A percentile compares a stretch with the other conserved stretches of the same genome.
Conservation (phyloP, 306 rosid species). For the Acmispon strigosus region DNA sequence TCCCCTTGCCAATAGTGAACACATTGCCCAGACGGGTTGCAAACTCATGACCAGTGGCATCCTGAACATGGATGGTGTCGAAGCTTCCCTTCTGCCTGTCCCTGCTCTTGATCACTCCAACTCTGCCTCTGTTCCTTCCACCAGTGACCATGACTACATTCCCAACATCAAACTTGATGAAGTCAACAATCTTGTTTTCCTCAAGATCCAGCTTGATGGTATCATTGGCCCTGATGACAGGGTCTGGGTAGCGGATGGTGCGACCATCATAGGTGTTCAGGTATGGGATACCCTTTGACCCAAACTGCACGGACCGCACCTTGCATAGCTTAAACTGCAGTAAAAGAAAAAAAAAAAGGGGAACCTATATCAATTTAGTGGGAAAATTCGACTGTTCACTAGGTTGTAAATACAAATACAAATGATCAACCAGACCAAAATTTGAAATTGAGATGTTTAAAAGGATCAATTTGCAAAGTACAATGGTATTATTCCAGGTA, state of each 20-base stretch:
- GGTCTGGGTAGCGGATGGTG: slow-evolving; percentile 89
- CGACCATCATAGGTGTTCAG: slow-evolving; percentile 82
- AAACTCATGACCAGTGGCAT: slow-evolving; percentile 66
- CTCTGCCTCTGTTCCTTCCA: slow-evolving; percentile 74
- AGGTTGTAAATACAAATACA: neutral
- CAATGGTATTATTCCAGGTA: too few species aligned
- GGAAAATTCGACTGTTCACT: neutral
- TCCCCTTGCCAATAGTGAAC: slow-evolving; percentile 68
- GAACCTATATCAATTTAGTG: neutral
- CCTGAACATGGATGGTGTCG: slow-evolving; percentile 76
- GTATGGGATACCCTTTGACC: slow-evolving; percentile 75
- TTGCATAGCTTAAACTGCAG: slow-evolving; percentile 78
- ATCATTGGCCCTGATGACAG: slow-evolving; percentile 69
- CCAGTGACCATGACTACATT: slow-evolving; percentile 81
- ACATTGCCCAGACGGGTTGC: slow-evolving; percentile 70
- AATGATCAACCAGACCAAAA: neutral
- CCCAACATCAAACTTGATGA: slow-evolving; percentile 75
- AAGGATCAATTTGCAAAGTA: neutral
- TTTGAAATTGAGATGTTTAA: neutral
- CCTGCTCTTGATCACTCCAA: slow-evolving; percentile 76
- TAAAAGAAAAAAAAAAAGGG: neutral
- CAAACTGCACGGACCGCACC: slow-evolving; percentile 74
- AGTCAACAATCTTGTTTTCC: slow-evolving; percentile 55
- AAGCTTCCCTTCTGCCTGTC: slow-evolving; percentile 82
- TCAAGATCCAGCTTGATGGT: slow-evolving; percentile 73